Base-by-base conservation (phyloP, 805 yeast genomes). In the Candida endomychidarum region DNA sequence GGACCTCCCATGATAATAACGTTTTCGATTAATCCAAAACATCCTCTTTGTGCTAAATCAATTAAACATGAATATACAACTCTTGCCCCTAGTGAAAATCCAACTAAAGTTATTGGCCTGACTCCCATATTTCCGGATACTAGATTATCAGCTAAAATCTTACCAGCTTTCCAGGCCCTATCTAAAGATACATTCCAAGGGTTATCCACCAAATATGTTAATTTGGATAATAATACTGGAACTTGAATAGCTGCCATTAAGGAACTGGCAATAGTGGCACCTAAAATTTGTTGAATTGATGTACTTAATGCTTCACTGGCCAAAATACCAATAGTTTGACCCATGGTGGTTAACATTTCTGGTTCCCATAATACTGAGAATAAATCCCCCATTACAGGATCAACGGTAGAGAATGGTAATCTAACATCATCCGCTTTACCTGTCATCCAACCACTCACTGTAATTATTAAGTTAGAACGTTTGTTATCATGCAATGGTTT, bases 111-210 rank as follows among this genome's bases (percentile, higher is more conserved):
- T 1, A 89, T 78, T 0, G 99, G 99, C 30, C 99, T 68, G 12
- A 85, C 87, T 8, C 99, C 99, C 51, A 93, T 67, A 59, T 90
- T 91, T 30, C 95, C 82, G 18, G 88, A 75, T 42, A 90, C 78
- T 29, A 93, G 66, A 0, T 96, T 88, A 58, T 93, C 98, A 0
- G 99, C 98, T 37, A 93, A 62, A 32, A 93, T 80, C 41, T 80
- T 68, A 4, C 99, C 99, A 0, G 97, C 96, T 30, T 89, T 76
- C 98, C 97, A 91, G 0, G 99, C 99, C 44, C 99, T 75, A 60
- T 91, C 98, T 43, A 93, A 68, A 0, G 98, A 90, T 4, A 93
- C 98, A 56, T 84, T 91, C 99, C 99, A 93, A 0, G 99, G 99
- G 54, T 93, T 93, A 55, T 93, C 99, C 19, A 93, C 72, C 20